These are phyloP conservation scores for Metschnikowia reukaufii DNA, from an alignment of 805 yeast genomes.

Conservation along the genomic window DNA sequence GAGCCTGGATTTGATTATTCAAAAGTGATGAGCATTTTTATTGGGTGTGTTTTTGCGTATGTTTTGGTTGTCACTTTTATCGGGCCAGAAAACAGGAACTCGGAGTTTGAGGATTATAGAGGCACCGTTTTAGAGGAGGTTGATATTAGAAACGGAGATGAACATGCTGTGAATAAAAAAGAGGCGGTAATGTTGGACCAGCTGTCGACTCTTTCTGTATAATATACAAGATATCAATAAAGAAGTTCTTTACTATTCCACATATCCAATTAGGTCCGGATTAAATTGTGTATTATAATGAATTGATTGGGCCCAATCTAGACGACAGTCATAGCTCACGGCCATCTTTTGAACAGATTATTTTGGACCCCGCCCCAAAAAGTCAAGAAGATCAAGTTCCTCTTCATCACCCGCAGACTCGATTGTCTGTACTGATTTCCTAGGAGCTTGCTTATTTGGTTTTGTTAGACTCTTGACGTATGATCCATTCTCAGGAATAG, in stretches of 20 bases:
- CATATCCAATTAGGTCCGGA: no score
- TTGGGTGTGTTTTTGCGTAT: constrained; percentile 62
- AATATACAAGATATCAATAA: no score
- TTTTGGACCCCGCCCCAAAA: constrained; percentile 40
- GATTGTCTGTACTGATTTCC: not conserved
- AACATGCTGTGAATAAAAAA: not conserved
- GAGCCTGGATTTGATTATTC: constrained; percentile 52
- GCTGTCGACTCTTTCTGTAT: not conserved
- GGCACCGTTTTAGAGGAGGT: constrained; percentile 12
- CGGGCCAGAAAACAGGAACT: constrained; percentile 53
- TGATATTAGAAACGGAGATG: constrained; percentile 7
- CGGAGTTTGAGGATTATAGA: constrained; percentile 15
- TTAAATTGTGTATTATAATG: not conserved
- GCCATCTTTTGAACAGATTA: no score
- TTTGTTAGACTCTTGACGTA: constrained; percentile 5
- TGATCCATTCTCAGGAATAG: constrained; percentile 18
- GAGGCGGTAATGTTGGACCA: not conserved
- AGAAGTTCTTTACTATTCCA: no score
- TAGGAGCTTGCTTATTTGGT: not conserved
- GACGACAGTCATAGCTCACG: no score
- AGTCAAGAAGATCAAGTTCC: constrained; percentile 49
- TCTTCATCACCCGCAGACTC: constrained; percentile 18
- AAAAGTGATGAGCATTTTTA: constrained; percentile 67
- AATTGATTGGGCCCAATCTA: not conserved
- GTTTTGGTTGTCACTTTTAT: constrained; percentile 46